A percentile compares a stretch with the other conserved stretches of the same genome.
Evolutionary conservation across 2,329 filamentous ascomycete species (phyloP).

Genomic region (Aureobasidium sp.): DNA sequence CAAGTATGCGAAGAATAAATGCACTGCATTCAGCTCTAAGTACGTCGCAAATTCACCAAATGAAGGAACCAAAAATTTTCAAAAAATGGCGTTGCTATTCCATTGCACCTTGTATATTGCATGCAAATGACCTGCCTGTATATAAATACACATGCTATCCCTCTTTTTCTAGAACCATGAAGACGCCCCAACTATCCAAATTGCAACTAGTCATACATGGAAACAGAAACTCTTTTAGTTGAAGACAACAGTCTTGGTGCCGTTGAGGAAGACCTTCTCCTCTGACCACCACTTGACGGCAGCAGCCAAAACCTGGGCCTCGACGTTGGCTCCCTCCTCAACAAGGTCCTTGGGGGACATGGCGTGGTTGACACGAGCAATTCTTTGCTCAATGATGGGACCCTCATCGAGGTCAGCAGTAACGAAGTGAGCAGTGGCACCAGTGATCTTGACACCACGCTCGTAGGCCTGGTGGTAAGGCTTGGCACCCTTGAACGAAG

Average conservation of each 20-base stretch:
- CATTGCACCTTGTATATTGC: neutral
- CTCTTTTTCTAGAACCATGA: neutral
- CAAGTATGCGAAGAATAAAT: neutral
- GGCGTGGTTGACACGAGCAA: conserved; percentile 68
- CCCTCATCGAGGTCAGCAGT: conserved; percentile 80
- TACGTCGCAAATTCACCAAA: fast-evolving
- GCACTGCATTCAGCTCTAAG: neutral
- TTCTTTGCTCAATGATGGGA: conserved; percentile 80
- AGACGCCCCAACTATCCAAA: neutral
- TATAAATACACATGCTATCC: neutral
- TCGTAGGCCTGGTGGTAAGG: conserved; percentile 86
- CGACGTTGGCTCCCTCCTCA: conserved; percentile 74
- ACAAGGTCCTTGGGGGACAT: conserved; percentile 70
- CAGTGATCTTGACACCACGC: conserved; percentile 81
- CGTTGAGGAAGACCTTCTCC: conserved; percentile 69
- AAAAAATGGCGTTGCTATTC: neutral
- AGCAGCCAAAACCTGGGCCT: conserved; percentile 73
- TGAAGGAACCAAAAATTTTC: neutral
- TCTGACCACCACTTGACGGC: conserved; percentile 82
- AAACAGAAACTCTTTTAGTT: conserved; percentile 30
- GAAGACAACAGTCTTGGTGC: conserved; percentile 74
- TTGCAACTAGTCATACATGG: neutral
- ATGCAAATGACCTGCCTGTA: neutral
- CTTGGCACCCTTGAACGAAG: conserved; percentile 80
- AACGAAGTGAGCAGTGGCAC: conserved; percentile 79